A percentile compares a stretch with the other conserved stretches of the same genome.
Evolutionary conservation across 768 basidiomycete genomes (phyloP).

Genomic region (Favolaschia claudopus): DNA sequence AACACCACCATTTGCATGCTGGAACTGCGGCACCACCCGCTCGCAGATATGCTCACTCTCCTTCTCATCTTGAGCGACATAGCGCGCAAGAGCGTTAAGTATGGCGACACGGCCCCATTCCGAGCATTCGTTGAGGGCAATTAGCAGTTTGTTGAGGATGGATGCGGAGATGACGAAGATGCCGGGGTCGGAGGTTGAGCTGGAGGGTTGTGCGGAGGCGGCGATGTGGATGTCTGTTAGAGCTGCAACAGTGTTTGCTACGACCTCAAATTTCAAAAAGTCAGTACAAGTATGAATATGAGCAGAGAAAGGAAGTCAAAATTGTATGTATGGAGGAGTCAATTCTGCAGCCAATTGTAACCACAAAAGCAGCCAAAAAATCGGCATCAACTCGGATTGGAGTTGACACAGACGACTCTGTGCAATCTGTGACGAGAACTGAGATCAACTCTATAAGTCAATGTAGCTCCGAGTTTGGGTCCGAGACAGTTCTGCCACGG

Average conservation of each 20-base stretch:
- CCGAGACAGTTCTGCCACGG: too few species aligned
- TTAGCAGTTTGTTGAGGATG: slow-evolving; percentile 87
- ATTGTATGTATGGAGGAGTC: too few species aligned
- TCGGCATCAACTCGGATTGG: too few species aligned
- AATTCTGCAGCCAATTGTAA: too few species aligned
- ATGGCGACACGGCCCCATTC: slow-evolving; percentile 99
- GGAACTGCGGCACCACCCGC: slow-evolving; percentile 97
- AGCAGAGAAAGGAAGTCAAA: background rate
- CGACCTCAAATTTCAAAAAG: slow-evolving; percentile 69
- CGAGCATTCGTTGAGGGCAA: slow-evolving; percentile 96
- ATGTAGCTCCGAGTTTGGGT: too few species aligned
- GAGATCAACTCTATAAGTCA: too few species aligned
- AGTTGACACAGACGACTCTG: too few species aligned
- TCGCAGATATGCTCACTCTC: slow-evolving; percentile 99
- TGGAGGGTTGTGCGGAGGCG: slow-evolving; percentile 63
- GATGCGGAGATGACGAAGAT: slow-evolving; percentile 84
- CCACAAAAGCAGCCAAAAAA: too few species aligned
- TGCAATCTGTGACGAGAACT: too few species aligned
- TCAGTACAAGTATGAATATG: background rate
- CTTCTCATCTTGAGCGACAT: slow-evolving; percentile 84
- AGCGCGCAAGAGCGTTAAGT: slow-evolving; percentile 84
- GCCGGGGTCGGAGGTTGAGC: slow-evolving; percentile 65
- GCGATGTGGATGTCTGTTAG: slow-evolving; percentile 90
- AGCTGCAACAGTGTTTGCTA: slow-evolving; percentile 97
- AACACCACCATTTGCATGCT: slow-evolving; percentile 95